These are phyloP conservation scores for Mycosarcoma mackinlayi DNA, from an alignment of 1,284 basidiomycete genomes.

Conservation along the genomic window DNA sequence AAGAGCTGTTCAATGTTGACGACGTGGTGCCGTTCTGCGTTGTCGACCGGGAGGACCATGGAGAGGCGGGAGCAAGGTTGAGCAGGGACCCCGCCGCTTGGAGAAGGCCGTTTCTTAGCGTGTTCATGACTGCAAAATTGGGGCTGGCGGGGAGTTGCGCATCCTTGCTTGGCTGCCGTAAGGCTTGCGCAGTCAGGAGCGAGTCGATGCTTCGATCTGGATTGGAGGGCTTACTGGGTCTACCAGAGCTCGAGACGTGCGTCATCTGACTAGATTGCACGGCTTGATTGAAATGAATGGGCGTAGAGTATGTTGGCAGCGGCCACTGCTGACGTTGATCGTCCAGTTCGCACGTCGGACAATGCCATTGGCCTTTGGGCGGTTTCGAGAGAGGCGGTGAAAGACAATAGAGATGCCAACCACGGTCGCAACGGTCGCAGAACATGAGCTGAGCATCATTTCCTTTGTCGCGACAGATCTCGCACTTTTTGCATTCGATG, in stretches of 20 bases:
- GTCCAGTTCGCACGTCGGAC: conserved; percentile 57
- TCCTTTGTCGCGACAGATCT: conserved; percentile 84
- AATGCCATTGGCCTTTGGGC: conserved; percentile 55
- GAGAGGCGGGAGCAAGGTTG: conserved; percentile 23
- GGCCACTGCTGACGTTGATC: conserved; percentile 17
- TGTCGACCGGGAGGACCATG: conserved; percentile 18
- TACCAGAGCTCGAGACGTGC: conserved; percentile 26
- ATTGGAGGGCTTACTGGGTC: conserved; percentile 40
- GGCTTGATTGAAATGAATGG: neutral
- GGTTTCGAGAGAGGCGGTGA: conserved; percentile 72
- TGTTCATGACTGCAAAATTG: conserved; percentile 40
- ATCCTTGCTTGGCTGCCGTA: conserved; percentile 11
- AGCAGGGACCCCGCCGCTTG: conserved; percentile 35
- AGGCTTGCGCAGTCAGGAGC: conserved; percentile 19
- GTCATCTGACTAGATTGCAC: conserved; percentile 7
- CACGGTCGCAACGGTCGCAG: conserved; percentile 94
- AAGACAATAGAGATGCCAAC: conserved; percentile 93
- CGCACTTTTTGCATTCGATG: conserved; percentile 91
- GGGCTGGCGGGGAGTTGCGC: neutral
- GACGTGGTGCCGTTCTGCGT: neutral
- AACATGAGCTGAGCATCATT: conserved; percentile 89
- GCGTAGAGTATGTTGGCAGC: neutral
- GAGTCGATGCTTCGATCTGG: conserved; percentile 38
- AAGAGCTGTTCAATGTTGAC: conserved; percentile 5
- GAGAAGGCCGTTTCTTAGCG: conserved; percentile 36